Conservation (phyloP, 805 yeast genomes). For the Suhomyces canberraensis region DNA sequence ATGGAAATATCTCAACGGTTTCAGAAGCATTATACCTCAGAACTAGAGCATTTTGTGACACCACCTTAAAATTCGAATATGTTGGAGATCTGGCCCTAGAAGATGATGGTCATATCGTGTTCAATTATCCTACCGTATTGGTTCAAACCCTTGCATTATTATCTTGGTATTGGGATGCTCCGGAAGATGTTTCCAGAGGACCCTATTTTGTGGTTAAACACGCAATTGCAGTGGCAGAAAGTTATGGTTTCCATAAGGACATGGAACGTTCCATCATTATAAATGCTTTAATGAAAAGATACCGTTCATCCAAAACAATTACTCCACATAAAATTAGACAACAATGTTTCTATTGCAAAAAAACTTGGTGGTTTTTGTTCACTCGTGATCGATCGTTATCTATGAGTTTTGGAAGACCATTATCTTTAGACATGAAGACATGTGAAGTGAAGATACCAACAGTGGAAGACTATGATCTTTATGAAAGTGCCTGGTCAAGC, state of each 20-base stretch:
- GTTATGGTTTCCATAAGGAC: conserved; percentile 8
- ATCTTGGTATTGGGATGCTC: conserved; percentile 10
- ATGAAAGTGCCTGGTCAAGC: conserved; percentile 8
- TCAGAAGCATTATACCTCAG: conserved; percentile 4
- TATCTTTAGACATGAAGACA: conserved; percentile 1
- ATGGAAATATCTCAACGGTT: conserved; percentile 3
- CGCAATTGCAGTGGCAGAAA: conserved; percentile 6
- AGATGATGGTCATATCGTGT: conserved; percentile 9
- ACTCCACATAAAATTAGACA: conserved; percentile 1
- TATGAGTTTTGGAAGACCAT: conserved; percentile 10
- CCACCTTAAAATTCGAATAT: conserved; percentile 9
- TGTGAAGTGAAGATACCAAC: conserved; percentile 5
- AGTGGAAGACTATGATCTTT: conserved; percentile 7
- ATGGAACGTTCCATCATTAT: conserved; percentile 1
- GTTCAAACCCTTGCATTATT: conserved; percentile 8
- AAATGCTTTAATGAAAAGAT: not conserved
- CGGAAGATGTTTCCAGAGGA: conserved; percentile 8
- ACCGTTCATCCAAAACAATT: not conserved
- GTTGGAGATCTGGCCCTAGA: conserved; percentile 5
- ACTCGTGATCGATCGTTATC: conserved; percentile 5
- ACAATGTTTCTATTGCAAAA: conserved; percentile 11
- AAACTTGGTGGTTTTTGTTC: conserved; percentile 11
- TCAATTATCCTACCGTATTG: conserved; percentile 11
- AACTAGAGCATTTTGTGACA: conserved; percentile 8
- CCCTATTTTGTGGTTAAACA: conserved; percentile 6